Base-by-base conservation (phyloP, 1,284 basidiomycete genomes). In the Xerocomus minutiporus region DNA sequence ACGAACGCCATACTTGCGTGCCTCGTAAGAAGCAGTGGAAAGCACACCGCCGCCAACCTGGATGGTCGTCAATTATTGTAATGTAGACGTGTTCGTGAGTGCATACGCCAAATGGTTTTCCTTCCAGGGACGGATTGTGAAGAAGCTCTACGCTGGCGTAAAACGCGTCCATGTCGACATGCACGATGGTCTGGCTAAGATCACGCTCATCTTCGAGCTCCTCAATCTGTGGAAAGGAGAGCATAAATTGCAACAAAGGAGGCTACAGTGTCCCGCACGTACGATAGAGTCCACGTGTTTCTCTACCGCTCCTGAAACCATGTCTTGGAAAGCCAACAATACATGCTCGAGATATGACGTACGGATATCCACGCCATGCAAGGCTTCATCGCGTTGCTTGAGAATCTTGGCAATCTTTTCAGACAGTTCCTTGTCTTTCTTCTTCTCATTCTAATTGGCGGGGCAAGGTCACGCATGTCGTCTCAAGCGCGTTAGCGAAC, bases 21-120 rank as follows among this genome's bases (percentile, higher is more conserved):
- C 94, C 66, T 93, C 93, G 58, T 97, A 97, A 2, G 89, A 93
- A 20, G 93, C 92, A 0, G 93, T 97, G 3, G 80, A 84, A 15
- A 96, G 68, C 4, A 96, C 88, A 7, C 91, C 90, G 42, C 75
- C 70, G 23, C 86, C 87, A 28, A 90, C 86, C 87, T 89, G 56
- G n/a, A 42, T 11, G 15, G n/a, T 8, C 6, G 34, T 15, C 32
- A 9, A 25, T 35, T 20, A 34, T 50, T 15, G 38, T 41, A 25
- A 44, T 25, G 41, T 8, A 25, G 26, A n/a, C 42, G 15, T 39
- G 45, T n/a, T 38, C n/a, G 17, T 26, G 25, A 48, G 55, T 57
- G 66, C 86, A 65, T 57, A 96, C 94, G 9, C 86, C 94, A 65
- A 96, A 97, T 0, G 92, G 79, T 64, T 92, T 96, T 13, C 88